phyloP scores from a whole-genome alignment of 108 stramenopile species.

The Asterionellopsis glacialis region DNA sequence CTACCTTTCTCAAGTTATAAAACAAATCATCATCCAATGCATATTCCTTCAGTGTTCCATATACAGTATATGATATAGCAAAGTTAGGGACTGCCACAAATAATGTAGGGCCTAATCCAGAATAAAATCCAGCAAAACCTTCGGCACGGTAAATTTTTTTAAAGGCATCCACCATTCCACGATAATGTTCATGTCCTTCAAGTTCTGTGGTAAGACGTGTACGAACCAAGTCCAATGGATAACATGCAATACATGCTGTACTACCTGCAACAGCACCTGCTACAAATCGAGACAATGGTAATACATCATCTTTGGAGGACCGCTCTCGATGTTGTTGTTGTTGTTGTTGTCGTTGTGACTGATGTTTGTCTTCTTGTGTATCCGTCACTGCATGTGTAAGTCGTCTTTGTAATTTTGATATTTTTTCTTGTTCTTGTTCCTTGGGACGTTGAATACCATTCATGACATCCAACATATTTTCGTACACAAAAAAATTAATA shows the following conservation, averaged over 20 bases:
- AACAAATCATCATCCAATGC: conserved; percentile 83
- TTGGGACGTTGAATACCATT: conserved; percentile 12
- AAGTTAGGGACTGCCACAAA: conserved; percentile 92
- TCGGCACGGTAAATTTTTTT: conserved; percentile 74
- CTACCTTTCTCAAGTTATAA: conserved; percentile 81
- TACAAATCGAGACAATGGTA: conserved; percentile 62
- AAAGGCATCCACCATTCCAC: conserved; percentile 83
- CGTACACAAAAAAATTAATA: conserved; percentile 91
- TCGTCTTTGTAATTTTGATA: neutral
- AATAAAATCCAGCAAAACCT: conserved; percentile 80
- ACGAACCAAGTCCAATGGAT: conserved; percentile 89
- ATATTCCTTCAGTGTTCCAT: conserved; percentile 86
- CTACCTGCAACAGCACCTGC: conserved; percentile 84
- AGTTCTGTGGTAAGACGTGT: conserved; percentile 90
- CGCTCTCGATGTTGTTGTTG: neutral
- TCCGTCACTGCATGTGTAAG: neutral
- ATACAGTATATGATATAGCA: conserved; percentile 85
- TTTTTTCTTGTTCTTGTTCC: conserved; percentile 20
- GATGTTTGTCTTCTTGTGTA: neutral
- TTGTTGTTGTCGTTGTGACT: neutral
- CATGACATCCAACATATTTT: conserved; percentile 70
- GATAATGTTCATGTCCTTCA: conserved; percentile 74
- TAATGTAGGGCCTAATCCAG: conserved; percentile 83
- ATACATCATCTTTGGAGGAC: conserved; percentile 9
- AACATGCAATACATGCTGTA: conserved; percentile 83